A percentile compares a stretch with the other conserved stretches of the same genome.
phyloP scores from a whole-genome alignment of 305 asterid species.

The Withania somnifera region DNA sequence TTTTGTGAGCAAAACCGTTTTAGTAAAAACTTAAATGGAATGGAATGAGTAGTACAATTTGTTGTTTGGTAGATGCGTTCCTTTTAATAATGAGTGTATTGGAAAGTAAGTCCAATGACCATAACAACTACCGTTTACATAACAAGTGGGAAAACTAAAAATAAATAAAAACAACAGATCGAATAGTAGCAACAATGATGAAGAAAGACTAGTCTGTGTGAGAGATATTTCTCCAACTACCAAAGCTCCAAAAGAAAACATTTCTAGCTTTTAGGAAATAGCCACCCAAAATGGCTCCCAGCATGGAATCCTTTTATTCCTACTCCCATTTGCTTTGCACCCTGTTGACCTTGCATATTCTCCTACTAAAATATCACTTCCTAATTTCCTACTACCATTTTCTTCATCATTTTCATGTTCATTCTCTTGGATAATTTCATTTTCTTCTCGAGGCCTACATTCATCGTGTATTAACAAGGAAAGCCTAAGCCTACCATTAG shows the following conservation, averaged over 20 bases:
- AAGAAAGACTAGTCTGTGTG: neutral
- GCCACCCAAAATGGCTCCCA: constrained; percentile 44
- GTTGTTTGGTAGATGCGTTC: neutral
- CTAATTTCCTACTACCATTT: neutral
- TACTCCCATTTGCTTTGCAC: constrained; percentile 47
- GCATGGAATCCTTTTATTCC: constrained; percentile 26
- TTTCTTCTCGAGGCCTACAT: constrained; percentile 6
- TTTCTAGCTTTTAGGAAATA: constrained; percentile 29
- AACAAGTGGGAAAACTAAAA: neutral
- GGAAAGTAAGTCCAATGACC: constrained; percentile 15
- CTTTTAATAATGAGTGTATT: neutral
- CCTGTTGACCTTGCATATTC: constrained; percentile 31
- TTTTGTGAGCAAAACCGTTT: neutral
- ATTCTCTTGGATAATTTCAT: constrained; percentile 4
- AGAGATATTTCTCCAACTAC: neutral
- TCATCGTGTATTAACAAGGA: constrained; percentile 13
- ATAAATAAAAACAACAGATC: neutral
- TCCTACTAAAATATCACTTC: constrained; percentile 19
- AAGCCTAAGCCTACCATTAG: constrained; percentile 61
- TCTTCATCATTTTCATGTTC: constrained; percentile 20
- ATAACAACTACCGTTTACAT: constrained; percentile 33
- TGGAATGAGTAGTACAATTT: neutral
- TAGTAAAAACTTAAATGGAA: neutral
- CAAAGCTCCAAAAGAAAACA: neutral
- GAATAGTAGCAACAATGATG: neutral